A percentile compares a stretch with the other conserved stretches of the same genome.
Evolutionary conservation across 139 green algal genomes (phyloP).

Genomic region (Coelastrella sp.): DNA sequence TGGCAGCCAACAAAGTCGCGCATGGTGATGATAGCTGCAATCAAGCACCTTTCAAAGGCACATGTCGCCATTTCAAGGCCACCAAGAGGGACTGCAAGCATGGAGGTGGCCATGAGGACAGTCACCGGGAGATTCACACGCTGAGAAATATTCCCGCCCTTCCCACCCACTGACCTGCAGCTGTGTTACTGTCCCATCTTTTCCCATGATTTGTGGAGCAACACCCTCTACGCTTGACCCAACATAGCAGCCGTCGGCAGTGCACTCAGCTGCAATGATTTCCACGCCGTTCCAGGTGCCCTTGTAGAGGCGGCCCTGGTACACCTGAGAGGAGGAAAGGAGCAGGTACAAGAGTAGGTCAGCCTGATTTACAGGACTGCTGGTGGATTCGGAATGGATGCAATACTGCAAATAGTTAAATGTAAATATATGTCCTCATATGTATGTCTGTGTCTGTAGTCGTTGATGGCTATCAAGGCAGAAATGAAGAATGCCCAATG

Average conservation of each 20-base stretch:
- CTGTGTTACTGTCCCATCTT: not conserved
- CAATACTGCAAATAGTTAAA: no score
- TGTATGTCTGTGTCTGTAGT: no score
- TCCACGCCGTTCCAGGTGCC: slow-evolving; percentile 1
- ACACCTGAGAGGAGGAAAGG: not conserved
- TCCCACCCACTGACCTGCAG: not conserved
- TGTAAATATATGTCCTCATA: no score
- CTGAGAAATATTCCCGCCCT: not conserved
- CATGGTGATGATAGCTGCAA: no score
- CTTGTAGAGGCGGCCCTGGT: not conserved
- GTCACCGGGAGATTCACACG: not conserved
- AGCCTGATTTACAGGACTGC: not conserved
- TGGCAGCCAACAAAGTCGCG: no score
- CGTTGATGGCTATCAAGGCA: no score
- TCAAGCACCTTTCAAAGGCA: no score
- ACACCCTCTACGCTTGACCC: not conserved
- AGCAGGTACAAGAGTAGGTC: not conserved
- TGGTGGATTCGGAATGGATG: not conserved
- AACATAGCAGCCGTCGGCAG: not conserved
- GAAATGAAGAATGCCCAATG: no score
- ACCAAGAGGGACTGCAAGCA: not conserved
- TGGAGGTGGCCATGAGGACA: not conserved
- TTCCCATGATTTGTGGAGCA: not conserved
- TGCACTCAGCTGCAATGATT: not conserved
- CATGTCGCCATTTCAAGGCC: no score